phyloP scores from a whole-genome alignment of 257 asterid species.

The Solanum arcanum region DNA sequence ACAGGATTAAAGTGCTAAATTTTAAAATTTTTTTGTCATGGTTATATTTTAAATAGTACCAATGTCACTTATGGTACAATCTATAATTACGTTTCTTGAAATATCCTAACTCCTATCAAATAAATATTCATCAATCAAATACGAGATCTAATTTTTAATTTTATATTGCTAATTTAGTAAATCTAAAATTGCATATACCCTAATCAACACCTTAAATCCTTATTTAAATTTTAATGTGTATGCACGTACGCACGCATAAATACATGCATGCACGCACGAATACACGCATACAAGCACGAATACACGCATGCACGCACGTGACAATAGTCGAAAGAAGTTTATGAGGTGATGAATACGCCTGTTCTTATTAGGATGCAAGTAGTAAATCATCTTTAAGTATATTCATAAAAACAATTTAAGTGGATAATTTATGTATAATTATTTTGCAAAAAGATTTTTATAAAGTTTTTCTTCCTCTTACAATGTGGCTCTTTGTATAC shows the following conservation, averaged over 20 bases:
- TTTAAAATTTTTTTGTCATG: neutral
- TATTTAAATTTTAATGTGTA: no score
- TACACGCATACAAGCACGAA: no score
- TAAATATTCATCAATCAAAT: neutral
- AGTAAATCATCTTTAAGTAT: neutral
- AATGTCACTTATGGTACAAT: neutral
- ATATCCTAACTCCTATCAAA: neutral
- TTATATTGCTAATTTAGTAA: neutral
- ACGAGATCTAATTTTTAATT: no score
- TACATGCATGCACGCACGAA: rapidly evolving
- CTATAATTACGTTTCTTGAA: neutral
- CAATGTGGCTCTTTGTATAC: neutral
- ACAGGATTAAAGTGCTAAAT: neutral
- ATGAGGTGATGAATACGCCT: neutral
- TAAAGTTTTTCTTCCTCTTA: neutral
- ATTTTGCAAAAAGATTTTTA: neutral
- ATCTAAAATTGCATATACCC: neutral
- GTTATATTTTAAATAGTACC: neutral
- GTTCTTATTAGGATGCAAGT: neutral
- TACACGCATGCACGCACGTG: neutral
- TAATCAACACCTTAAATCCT: no score
- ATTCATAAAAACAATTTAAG: neutral
- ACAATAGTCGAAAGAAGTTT: neutral
- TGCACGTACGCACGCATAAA: rapidly evolving
- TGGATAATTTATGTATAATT: neutral